Conservation (phyloP, 495 filamentous ascomycete species). For the Penicillium odoratum region DNA sequence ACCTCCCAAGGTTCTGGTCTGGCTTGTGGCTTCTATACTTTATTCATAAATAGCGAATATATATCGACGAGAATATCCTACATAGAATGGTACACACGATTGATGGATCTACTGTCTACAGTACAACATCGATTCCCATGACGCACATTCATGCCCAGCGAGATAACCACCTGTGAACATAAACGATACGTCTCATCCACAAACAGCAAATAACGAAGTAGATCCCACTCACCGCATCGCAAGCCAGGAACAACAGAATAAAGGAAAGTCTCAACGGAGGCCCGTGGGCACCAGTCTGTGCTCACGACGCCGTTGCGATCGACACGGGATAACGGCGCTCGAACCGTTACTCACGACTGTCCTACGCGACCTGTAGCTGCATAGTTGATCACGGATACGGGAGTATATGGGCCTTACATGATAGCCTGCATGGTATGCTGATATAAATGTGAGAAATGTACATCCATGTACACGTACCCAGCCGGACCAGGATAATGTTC, state of each 20-base stretch:
- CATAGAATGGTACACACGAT: background rate
- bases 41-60: background rate
- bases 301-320: conserved; percentile 8
- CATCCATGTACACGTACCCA: background rate
- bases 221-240: background rate
- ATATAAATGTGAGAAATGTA: background rate
- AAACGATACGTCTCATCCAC: background rate
- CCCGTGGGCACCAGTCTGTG: conserved; percentile 1
- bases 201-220: background rate
- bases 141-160: background rate
- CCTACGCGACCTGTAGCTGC: background rate
- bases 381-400: background rate
- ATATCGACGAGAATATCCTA: background rate
- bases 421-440: background rate
- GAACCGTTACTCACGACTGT: background rate
- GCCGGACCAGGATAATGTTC: background rate
- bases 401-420: background rate
- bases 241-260: background rate
- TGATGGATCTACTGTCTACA: background rate
- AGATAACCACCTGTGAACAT: background rate
- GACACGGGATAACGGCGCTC: conserved; percentile 6
- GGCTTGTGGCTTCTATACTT: background rate
- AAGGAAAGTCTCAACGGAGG: background rate
- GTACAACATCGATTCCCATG: background rate
- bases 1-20: background rate